phyloP scores from a whole-genome alignment of 1,284 basidiomycete species.

The Abortiporus biennis region DNA sequence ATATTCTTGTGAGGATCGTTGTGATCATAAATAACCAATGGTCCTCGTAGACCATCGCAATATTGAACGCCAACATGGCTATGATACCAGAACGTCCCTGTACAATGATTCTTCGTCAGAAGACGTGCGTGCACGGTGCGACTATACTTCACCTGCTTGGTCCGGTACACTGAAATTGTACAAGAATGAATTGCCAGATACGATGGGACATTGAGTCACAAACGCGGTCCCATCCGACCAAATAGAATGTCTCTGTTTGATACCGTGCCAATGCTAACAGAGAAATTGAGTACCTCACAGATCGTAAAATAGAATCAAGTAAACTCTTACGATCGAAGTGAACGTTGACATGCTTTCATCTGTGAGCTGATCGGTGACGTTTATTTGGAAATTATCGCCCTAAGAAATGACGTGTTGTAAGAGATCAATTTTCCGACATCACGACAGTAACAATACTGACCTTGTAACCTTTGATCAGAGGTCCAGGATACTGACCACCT shows the following conservation, averaged over 20 bases:
- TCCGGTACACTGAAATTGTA: constrained; percentile 27
- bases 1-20: constrained; percentile 28
- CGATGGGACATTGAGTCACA: constrained; percentile 45
- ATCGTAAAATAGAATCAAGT: constrained; percentile 23
- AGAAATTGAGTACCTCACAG: constrained; percentile 12
- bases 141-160: constrained; percentile 23
- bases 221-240: constrained; percentile 26
- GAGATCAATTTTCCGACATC: neutral
- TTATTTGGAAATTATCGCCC: constrained; percentile 23
- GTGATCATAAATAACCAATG: constrained; percentile 32
- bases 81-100: constrained; percentile 19
- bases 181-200: constrained; percentile 35
- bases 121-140: neutral
- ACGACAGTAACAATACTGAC: constrained; percentile 7
- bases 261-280: constrained; percentile 29
- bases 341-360: constrained; percentile 26
- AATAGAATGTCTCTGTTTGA: constrained; percentile 23
- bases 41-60: constrained; percentile 23
- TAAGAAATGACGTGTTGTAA: constrained; percentile 4
- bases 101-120: neutral
- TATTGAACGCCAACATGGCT: constrained; percentile 16
- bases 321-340: constrained; percentile 29
- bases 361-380: constrained; percentile 26
- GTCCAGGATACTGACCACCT: constrained; percentile 18
- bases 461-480: constrained; percentile 17